Evolutionary conservation across 2,329 filamentous ascomycete genomes (phyloP), one percentile per base, ranked within the genome.

Genomic region (Hymenoscyphus fructigenus): DNA sequence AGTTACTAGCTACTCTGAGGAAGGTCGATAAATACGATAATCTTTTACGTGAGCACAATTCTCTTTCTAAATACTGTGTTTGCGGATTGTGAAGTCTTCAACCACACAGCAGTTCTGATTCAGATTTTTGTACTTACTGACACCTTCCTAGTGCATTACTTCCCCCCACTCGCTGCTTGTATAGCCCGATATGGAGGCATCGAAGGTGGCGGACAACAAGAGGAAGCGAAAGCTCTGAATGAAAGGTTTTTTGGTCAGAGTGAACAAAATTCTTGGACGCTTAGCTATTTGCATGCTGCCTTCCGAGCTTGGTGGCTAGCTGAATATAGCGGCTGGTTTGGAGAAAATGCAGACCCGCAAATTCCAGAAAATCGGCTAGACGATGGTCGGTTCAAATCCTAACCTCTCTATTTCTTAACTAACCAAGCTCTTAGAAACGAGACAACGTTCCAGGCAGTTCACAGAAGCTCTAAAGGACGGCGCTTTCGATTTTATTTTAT

Each of bases 261-360:
- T 57, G 90, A 93, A 59, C 86, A 88, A 66, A 81, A 89, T 53
- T 79, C 83, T 17, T 97, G 93, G 91, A 82, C 84, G 26, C 76
- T 96, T 47, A 82, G 88, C 17, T 90, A 89, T 70, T 84, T 98
- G 14, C 90, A 93, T 71, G 91, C 93, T 57, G 90, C 92, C 3
- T 84, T 93, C 14, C 85, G 87, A 62, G 86, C 90, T 4, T 93
- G 91, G 84, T 99, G 95, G 95, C 84, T 97, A 57, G 89, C 92
- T 36, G 93, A 98, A 74, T 97, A 97, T 78, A 95, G 91, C 70
- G 92, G 92, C 2, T 91, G 92, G 82, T 97, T 93, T 75, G 83
- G 91, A 65, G 92, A 96, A 71, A 85, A 89, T 57, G 67, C 86
- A 23, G 83, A 86, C 38, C 82, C 85, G 67, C 83, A 85, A 82